Percentiles rank a stretch among this genome's conserved stretches.
phyloP scores from a whole-genome alignment of 2,329 filamentous ascomycete genomes.

The Aureobasidium vineae region DNA sequence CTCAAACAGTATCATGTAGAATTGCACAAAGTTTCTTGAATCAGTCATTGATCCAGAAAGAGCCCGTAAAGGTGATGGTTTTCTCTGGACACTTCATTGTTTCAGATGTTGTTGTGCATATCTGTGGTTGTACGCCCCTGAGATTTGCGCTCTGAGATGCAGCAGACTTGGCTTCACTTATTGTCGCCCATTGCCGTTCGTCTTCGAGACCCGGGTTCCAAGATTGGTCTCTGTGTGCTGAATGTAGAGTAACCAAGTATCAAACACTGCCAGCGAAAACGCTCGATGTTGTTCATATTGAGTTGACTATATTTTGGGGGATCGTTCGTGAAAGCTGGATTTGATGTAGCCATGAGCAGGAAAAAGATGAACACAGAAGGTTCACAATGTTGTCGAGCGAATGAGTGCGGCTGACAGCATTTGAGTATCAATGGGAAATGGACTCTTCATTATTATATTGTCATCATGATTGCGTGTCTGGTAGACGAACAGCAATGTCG shows the following conservation, averaged over 20 bases:
- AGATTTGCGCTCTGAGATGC: background rate
- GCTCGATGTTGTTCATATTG: background rate
- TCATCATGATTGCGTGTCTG: constrained; percentile 59
- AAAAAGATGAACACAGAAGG: background rate
- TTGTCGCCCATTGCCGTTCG: too few relatives aligned
- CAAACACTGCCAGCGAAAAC: too few relatives aligned
- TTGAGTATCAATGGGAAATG: background rate
- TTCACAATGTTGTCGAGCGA: too few relatives aligned
- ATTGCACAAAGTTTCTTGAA: background rate
- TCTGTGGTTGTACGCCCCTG: background rate
- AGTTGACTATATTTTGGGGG: background rate
- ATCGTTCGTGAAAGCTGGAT: background rate
- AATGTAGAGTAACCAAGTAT: too few relatives aligned
- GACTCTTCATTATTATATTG: constrained; percentile 16
- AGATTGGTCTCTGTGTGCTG: too few relatives aligned
- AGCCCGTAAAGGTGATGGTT: background rate
- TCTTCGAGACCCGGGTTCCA: too few relatives aligned
- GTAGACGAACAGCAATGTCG: constrained; percentile 90
- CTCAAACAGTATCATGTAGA: background rate
- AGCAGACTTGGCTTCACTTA: background rate
- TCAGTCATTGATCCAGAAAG: background rate
- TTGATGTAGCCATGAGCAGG: background rate
- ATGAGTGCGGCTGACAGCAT: background rate
- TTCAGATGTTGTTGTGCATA: background rate
- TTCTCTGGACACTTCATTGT: background rate